phyloP scores from a whole-genome alignment of 2,329 filamentous ascomycete species.

The Monilinia aucupariae region DNA sequence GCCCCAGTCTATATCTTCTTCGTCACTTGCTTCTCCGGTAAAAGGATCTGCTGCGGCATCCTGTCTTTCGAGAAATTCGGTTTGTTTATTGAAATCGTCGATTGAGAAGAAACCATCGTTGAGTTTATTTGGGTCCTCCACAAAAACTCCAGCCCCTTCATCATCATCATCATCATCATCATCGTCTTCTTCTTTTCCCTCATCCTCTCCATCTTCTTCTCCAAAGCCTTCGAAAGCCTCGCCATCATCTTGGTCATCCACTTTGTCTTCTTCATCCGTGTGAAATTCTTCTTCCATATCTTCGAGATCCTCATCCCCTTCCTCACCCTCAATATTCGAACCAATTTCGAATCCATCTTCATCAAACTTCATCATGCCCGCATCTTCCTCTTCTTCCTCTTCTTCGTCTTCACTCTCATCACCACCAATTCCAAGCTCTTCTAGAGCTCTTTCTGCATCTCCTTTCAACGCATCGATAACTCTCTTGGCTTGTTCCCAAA shows the following conservation, averaged over 20 bases:
- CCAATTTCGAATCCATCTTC: conserved; percentile 39
- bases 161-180: conserved; percentile 46
- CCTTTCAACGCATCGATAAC: conserved; percentile 64
- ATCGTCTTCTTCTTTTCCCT: conserved; percentile 35
- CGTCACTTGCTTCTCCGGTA: conserved; percentile 70
- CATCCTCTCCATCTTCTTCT: conserved; percentile 35
- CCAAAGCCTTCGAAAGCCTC: conserved; percentile 35
- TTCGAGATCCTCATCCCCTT: conserved; percentile 37
- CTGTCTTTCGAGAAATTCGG: conserved; percentile 81
- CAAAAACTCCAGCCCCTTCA: conserved; percentile 49
- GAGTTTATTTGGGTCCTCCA: conserved; percentile 73
- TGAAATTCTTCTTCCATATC: conserved; percentile 32
- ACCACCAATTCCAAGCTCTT: conserved; percentile 33
- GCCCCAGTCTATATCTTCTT: conserved; percentile 85
- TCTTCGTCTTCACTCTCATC: conserved; percentile 30
- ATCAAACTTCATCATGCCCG: conserved; percentile 37
- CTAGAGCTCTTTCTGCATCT: conserved; percentile 47
- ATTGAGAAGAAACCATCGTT: conserved; percentile 99
- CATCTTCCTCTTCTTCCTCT: conserved; percentile 36
- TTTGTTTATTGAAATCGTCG: conserved; percentile 93
- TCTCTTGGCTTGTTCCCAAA: conserved; percentile 88
- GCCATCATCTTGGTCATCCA: conserved; percentile 27
- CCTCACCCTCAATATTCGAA: conserved; percentile 33
- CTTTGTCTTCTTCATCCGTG: conserved; percentile 36
- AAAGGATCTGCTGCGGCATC: conserved; percentile 72